Evolutionary conservation across 140 eudicot species (phyloP).

Genomic region (Ambrosia hybrid): DNA sequence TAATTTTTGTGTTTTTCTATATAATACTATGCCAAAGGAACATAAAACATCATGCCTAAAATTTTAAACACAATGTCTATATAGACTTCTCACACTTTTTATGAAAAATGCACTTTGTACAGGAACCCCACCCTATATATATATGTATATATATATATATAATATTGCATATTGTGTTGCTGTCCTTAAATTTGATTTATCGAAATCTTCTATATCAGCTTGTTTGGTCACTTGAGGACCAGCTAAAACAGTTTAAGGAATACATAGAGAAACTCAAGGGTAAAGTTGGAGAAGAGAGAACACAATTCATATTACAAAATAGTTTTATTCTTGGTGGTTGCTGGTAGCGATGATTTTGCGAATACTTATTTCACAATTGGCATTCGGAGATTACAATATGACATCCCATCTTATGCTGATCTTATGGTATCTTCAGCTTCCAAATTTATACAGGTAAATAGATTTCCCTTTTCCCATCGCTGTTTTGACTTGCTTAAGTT

Average conservation of each 20-base stretch:
- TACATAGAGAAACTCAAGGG: slow-evolving; percentile 50
- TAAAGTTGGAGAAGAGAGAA: slow-evolving; percentile 50
- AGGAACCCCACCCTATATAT: too few species aligned
- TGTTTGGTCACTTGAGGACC: slow-evolving; percentile 40
- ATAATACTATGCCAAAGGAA: too few species aligned
- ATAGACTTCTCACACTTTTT: too few species aligned
- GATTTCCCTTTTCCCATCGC: background rate
- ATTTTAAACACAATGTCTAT: too few species aligned
- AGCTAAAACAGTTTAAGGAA: slow-evolving; percentile 51
- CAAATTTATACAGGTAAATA: slow-evolving; percentile 38
- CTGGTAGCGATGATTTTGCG: slow-evolving; percentile 66
- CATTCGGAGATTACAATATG: slow-evolving; percentile 31
- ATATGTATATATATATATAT: too few species aligned
- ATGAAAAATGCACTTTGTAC: too few species aligned
- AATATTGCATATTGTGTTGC: too few species aligned
- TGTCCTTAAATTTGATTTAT: background rate
- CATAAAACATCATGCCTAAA: too few species aligned
- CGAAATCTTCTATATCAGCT: slow-evolving; percentile 28
- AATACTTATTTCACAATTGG: slow-evolving; percentile 51
- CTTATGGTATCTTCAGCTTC: slow-evolving; percentile 50
- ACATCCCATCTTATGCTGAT: slow-evolving; percentile 48
- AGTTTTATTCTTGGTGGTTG: slow-evolving; percentile 40
- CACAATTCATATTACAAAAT: slow-evolving; percentile 42
- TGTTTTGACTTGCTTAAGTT: background rate
- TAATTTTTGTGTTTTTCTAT: too few species aligned